These are phyloP conservation scores for Yarrowia sp. DNA, from an alignment of 805 yeast genomes.

Conservation along the genomic window DNA sequence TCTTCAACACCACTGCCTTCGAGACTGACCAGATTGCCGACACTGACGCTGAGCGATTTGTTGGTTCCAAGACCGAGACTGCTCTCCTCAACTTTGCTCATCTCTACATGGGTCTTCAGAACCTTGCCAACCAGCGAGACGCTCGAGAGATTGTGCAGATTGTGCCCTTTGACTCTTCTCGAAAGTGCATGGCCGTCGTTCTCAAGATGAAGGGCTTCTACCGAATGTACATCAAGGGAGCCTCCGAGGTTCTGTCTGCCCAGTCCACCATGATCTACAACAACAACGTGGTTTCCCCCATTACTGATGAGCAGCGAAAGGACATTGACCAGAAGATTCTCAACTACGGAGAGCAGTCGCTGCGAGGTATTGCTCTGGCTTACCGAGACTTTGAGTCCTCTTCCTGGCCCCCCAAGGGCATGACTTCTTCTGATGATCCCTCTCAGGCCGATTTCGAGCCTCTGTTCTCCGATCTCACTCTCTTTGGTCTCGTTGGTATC, in stretches of 20 bases:
- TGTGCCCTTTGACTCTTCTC: constrained; percentile 88
- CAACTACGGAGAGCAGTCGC: constrained; percentile 74
- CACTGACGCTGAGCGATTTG: constrained; percentile 61
- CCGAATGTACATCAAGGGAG: constrained; percentile 85
- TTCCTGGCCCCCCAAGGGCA: constrained; percentile 39
- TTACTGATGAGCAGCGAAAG: constrained; percentile 38
- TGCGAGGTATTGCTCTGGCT: constrained; percentile 88
- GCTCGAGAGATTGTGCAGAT: constrained; percentile 63
- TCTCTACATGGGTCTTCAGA: constrained; percentile 55
- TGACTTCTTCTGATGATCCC: constrained; percentile 39
- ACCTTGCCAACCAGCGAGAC: constrained; percentile 59
- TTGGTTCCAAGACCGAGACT: constrained; percentile 95
- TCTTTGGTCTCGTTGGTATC: constrained; percentile 86
- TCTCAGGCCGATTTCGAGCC: constrained; percentile 43
- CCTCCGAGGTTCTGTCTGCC: constrained; percentile 83
- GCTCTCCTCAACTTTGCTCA: constrained; percentile 78
- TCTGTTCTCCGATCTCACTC: constrained; percentile 51
- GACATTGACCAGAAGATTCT: constrained; percentile 55
- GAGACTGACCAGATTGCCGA: constrained; percentile 59
- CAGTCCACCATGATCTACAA: constrained; percentile 56
- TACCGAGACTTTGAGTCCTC: constrained; percentile 67
- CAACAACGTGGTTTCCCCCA: constrained; percentile 19
- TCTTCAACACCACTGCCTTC: constrained; percentile 88
- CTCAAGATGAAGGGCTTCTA: constrained; percentile 57
- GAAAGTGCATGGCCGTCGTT: constrained; percentile 92